Base-by-base conservation (phyloP, 2,329 filamentous ascomycete species). In the Cryphonectria carpinicola region DNA sequence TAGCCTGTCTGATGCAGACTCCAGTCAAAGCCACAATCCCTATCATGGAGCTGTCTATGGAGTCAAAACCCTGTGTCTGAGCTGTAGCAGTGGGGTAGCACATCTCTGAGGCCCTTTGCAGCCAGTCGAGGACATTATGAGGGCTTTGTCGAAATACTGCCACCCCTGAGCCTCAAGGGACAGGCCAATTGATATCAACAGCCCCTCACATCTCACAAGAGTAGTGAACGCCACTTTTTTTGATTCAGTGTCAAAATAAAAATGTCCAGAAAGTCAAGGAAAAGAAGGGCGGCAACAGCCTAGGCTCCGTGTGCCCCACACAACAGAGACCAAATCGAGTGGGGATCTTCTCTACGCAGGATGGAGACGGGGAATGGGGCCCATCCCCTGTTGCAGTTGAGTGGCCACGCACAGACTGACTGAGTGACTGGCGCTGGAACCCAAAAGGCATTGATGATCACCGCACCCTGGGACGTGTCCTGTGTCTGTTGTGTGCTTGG, bases 361-460 rank as follows among this genome's bases (percentile, higher is more conserved):
- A 32, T 25, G 19, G 58, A 32, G 58, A 35, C 19, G 22, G 35
- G 22, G 35, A 61, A 37, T 35, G 58, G 56, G 35, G 35, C 58
- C 32, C 58, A 39, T 39, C 58, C 58, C 46, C 58, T 61, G 58
- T 32, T 39, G 58, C 58, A 61, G 58, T 49, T 49, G 10, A 49
- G 19, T n/a, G 28, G 58, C 58, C 35, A 61, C 58, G 58, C 28
- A n/a, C n/a, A 13, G 52, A n/a, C 37, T 39, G 37, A 39, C 37
- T 39, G 37, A 39, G 8, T 39, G 37, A 39, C 28, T 22, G 58
- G 28, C 58, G 22, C 58, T 39, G 58, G 17, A 37, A 61, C 58
- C 58, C 58, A 37, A 32, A 32, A 61, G 58, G 58, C 58, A 61
- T 61, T 39, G 58, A 61, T 61, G 58, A 61, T 61, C 58, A 61